Percentiles rank a stretch among this genome's conserved stretches.
Evolutionary conservation across 768 basidiomycete species (phyloP).

Genomic region (Termitomyces titanicus): DNA sequence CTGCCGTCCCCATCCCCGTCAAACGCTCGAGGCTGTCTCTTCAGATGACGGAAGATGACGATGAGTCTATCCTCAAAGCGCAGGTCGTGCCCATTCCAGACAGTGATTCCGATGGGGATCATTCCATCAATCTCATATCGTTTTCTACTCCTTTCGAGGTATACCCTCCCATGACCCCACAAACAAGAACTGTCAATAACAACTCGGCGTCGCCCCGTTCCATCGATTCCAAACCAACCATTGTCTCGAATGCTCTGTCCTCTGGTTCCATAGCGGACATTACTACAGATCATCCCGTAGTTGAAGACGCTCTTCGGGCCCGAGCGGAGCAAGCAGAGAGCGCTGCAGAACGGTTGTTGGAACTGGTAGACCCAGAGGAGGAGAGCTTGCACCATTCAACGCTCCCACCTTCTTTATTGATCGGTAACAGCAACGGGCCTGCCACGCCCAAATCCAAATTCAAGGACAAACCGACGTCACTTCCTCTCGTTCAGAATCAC

Average conservation of each 20-base stretch:
- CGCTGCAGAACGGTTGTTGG: conserved; percentile 83
- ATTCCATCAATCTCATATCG: conserved; percentile 61
- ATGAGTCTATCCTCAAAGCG: conserved; percentile 68
- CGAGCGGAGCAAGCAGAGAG: conserved; percentile 93
- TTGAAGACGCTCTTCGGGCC: conserved; percentile 84
- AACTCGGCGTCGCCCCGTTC: conserved; percentile 56
- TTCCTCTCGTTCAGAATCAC: conserved; percentile 28
- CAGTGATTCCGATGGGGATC: conserved; percentile 65
- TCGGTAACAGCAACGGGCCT: conserved; percentile 34
- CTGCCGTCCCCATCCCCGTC: conserved; percentile 30
- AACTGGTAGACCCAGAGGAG: conserved; percentile 80
- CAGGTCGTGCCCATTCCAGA: conserved; percentile 74
- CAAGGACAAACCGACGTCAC: conserved; percentile 34
- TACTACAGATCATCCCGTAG: conserved; percentile 40
- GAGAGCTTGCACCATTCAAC: conserved; percentile 48
- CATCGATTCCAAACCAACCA: conserved; percentile 41
- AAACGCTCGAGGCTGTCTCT: conserved; percentile 44
- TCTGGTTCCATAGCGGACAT: conserved; percentile 44
- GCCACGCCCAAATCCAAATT: conserved; percentile 30
- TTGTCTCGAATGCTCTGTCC: conserved; percentile 59
- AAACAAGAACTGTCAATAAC: conserved; percentile 34
- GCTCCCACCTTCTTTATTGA: conserved; percentile 52
- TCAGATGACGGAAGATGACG: conserved; percentile 33
- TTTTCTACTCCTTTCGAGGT: conserved; percentile 68
- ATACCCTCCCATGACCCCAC: conserved; percentile 29